These are phyloP conservation scores for Jacaranda mimosifolia DNA, from an alignment of 257 asterid species.

Conservation along the genomic window DNA sequence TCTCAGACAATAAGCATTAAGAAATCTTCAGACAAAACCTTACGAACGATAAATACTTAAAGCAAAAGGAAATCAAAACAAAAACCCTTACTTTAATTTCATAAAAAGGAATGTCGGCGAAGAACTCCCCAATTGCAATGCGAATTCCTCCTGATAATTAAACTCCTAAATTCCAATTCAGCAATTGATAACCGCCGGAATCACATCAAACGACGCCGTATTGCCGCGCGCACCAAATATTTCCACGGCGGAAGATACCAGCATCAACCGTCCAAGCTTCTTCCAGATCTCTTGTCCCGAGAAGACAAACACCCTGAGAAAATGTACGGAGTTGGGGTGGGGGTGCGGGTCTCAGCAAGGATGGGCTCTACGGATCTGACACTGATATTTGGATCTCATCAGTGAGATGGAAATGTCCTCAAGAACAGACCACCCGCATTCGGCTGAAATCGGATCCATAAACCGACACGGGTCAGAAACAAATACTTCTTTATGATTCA, in stretches of 20 bases:
- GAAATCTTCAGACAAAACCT: not conserved
- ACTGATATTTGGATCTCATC: not conserved
- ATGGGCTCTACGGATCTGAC: not conserved
- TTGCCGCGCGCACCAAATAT: not conserved
- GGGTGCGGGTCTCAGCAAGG: not conserved
- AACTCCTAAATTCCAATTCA: not conserved
- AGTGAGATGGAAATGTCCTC: not conserved
- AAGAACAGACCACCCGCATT: not conserved
- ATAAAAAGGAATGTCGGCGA: not conserved
- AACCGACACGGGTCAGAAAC: too few relatives aligned
- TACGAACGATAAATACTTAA: not conserved
- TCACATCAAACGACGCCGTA: slow-evolving; percentile 25
- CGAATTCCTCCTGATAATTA: slow-evolving; percentile 4
- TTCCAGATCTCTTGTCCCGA: slow-evolving; percentile 18
- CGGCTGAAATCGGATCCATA: not conserved
- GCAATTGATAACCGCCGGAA: slow-evolving; percentile 12
- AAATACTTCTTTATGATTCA: too few relatives aligned
- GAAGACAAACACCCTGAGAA: not conserved
- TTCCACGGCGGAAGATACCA: not conserved
- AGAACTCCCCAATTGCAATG: slow-evolving; percentile 6
- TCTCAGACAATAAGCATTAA: not conserved
- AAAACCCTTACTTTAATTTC: slow-evolving; percentile 30
- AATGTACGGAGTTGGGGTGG: not conserved
- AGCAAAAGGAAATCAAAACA: not conserved
- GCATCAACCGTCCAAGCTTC: not conserved